These are phyloP conservation scores for Huntiella omanensis DNA, from an alignment of 2,329 filamentous ascomycete genomes.

Conservation along the genomic window DNA sequence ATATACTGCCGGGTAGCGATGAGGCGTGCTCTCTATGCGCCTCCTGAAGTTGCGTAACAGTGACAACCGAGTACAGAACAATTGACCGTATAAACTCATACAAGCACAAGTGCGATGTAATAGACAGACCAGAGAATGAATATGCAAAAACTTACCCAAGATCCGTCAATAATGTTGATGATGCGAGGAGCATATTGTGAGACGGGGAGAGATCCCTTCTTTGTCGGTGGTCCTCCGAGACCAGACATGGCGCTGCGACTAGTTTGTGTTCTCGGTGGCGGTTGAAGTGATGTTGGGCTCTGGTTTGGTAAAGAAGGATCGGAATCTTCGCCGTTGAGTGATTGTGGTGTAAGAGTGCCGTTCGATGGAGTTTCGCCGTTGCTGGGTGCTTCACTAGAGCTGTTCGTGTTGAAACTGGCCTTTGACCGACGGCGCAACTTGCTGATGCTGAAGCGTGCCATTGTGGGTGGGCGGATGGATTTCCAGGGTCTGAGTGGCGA, in stretches of 20 bases:
- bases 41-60: no score
- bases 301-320: constrained; percentile 33
- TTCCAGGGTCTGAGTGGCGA: constrained; percentile 18
- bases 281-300: not conserved
- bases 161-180: constrained; percentile 58
- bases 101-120: no score
- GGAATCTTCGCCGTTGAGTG: constrained; percentile 42
- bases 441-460: constrained; percentile 27
- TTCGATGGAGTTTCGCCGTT: constrained; percentile 43
- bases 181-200: constrained; percentile 71
- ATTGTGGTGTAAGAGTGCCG: constrained; percentile 57
- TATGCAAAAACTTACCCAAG: constrained; percentile 47
- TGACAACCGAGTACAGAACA: no score
- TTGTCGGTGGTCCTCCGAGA: constrained; percentile 32
- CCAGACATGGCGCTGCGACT: constrained; percentile 48
- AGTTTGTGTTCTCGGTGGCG: not conserved
- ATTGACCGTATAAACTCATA: no score
- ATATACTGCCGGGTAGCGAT: no score
- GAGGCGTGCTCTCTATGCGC: no score
- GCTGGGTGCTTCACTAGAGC: constrained; percentile 38
- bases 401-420: constrained; percentile 50
- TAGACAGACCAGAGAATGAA: not conserved
- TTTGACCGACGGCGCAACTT: constrained; percentile 60
- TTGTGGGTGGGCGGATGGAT: not conserved
- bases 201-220: constrained; percentile 38